Conservation (phyloP, 2,329 filamentous ascomycete species). For the Penicillium sp. region DNA sequence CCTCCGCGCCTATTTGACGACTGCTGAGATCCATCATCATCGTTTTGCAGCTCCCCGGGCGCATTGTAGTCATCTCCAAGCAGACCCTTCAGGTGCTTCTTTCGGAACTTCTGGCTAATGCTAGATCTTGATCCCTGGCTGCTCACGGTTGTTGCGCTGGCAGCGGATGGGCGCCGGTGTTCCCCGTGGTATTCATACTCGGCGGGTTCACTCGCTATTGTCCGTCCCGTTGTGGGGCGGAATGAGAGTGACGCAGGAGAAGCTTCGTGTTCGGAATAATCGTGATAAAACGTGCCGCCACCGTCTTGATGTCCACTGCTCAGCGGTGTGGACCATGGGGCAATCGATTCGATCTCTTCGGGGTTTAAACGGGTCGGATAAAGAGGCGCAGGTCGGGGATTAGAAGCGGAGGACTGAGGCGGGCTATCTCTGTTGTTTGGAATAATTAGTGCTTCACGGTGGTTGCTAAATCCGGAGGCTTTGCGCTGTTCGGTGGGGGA, state of each 20-base stretch:
- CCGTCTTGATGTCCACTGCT: slow-evolving; percentile 29
- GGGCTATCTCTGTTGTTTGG: slow-evolving; percentile 32
- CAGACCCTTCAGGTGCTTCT: slow-evolving; percentile 87
- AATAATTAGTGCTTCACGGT: slow-evolving; percentile 37
- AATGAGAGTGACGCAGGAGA: slow-evolving; percentile 70
- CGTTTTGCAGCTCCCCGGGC: slow-evolving; percentile 63
- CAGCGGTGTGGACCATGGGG: slow-evolving; percentile 32
- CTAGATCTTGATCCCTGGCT: slow-evolving; percentile 79
- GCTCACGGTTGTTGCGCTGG: slow-evolving; percentile 83
- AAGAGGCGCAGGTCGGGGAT: slow-evolving; percentile 23
- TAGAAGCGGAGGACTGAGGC: slow-evolving; percentile 23
- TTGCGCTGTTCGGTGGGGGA: slow-evolving; percentile 42
- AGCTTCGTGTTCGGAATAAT: slow-evolving; percentile 41
- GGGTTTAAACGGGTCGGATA: slow-evolving; percentile 21
- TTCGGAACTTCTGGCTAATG: slow-evolving; percentile 68
- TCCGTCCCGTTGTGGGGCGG: slow-evolving; percentile 58
- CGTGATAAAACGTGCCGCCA: slow-evolving; percentile 40
- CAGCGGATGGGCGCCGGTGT: slow-evolving; percentile 80
- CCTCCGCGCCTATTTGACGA: slow-evolving; percentile 22
- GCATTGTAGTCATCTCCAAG: slow-evolving; percentile 87
- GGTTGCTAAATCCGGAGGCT: slow-evolving; percentile 32
- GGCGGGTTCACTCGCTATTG: slow-evolving; percentile 60
- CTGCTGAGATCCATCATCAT: slow-evolving; percentile 65
- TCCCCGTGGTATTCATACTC: slow-evolving; percentile 66
- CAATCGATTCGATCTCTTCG: slow-evolving; percentile 29